phyloP scores from a whole-genome alignment of 2,329 filamentous ascomycete species.

The Fusarium anguioides region DNA sequence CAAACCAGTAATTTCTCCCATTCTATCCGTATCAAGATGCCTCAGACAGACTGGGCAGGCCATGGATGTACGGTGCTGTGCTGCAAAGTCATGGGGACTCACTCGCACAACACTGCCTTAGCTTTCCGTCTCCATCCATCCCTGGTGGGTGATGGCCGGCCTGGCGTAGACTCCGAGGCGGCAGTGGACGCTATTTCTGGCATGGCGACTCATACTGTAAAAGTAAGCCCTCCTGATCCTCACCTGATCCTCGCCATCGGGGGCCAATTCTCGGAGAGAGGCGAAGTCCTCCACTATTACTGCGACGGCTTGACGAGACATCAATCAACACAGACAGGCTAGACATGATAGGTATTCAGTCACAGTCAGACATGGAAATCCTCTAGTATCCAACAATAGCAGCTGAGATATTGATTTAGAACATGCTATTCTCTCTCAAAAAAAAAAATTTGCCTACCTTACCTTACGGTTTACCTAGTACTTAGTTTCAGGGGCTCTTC shows the following conservation, averaged over 20 bases:
- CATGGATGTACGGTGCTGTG: constrained; percentile 10
- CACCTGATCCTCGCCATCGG: constrained; percentile 37
- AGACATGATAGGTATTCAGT: neutral
- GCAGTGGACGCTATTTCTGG: constrained; percentile 46
- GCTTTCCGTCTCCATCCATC: constrained; percentile 15
- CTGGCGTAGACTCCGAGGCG: constrained; percentile 38
- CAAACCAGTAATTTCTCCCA: too few relatives aligned
- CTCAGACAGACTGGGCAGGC: neutral
- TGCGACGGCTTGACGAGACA: constrained; percentile 14
- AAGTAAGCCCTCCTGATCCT: constrained; percentile 12
- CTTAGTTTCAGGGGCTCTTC: neutral
- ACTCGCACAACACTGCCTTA: constrained; percentile 24
- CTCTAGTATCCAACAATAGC: neutral
- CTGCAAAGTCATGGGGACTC: neutral
- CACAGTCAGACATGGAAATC: neutral
- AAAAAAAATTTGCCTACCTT: too few relatives aligned
- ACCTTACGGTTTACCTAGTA: too few relatives aligned
- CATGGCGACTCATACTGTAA: constrained; percentile 31
- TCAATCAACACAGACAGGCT: constrained; percentile 1
- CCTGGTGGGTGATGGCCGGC: neutral
- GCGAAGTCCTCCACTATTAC: constrained; percentile 36
- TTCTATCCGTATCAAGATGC: too few relatives aligned
- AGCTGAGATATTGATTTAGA: neutral
- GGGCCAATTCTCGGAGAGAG: constrained; percentile 35
- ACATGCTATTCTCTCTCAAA: neutral